Evolutionary conservation across 2,329 filamentous ascomycete genomes (phyloP).

Genomic region (Ramularia endophylla): DNA sequence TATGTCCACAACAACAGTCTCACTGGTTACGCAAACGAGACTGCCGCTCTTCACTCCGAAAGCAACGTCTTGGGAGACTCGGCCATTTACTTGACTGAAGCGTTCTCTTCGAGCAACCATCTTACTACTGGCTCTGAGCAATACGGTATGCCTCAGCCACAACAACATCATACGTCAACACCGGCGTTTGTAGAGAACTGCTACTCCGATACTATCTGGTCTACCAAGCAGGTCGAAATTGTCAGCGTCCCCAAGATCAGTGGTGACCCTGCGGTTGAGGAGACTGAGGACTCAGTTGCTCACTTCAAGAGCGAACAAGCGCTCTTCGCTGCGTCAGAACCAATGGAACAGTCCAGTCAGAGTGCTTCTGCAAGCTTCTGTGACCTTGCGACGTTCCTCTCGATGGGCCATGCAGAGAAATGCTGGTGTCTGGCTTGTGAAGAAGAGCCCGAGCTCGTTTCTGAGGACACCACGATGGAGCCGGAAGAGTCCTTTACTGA

Average conservation of each 20-base stretch:
- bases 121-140: conserved; percentile 2
- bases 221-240: too few species aligned
- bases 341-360: conserved; percentile 5
- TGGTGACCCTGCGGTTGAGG: conserved; percentile 1
- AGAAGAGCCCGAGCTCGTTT: conserved; percentile 17
- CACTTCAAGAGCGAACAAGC: conserved; percentile 24
- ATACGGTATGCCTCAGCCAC: not conserved
- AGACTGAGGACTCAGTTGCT: conserved; percentile 16
- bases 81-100: conserved; percentile 14
- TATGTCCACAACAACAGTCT: conserved; percentile 27
- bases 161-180: too few species aligned
- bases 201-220: too few species aligned
- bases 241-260: too few species aligned
- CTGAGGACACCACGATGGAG: conserved; percentile 8
- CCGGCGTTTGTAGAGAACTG: too few species aligned
- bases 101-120: conserved; percentile 3
- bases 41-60: conserved; percentile 8
- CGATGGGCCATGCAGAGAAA: conserved; percentile 25
- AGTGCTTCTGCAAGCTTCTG: conserved; percentile 13
- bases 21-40: conserved; percentile 20
- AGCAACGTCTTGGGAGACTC: conserved; percentile 12
- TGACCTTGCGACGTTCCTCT: conserved; percentile 24
- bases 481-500: conserved; percentile 2
- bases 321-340: conserved; percentile 17
- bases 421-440: conserved; percentile 26